These are phyloP conservation scores for Silybum marianum DNA, from an alignment of 129 eudicot genomes.

Conservation along the genomic window DNA sequence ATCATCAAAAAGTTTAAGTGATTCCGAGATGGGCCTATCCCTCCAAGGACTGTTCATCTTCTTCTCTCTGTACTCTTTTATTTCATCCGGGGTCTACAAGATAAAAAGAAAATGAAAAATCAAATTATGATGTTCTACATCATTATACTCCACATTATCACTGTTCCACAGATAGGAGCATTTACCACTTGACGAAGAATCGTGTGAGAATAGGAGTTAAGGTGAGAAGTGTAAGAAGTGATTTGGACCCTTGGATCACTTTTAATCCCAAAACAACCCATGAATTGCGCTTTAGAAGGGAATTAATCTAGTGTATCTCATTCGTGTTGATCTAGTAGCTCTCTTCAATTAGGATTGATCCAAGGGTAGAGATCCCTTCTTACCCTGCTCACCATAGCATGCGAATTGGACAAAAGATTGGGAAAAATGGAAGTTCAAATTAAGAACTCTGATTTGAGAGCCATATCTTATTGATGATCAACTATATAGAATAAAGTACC, in stretches of 20 bases:
- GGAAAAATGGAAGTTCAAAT: background rate
- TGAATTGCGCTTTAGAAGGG: too few relatives aligned
- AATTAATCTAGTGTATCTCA: too few relatives aligned
- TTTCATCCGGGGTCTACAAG: conserved; percentile 74
- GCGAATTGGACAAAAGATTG: background rate
- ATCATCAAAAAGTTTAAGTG: conserved; percentile 77
- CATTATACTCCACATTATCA: background rate
- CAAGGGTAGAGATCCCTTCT: too few relatives aligned
- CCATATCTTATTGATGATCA: background rate
- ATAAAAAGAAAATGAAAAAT: conserved; percentile 10
- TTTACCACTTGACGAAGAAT: background rate
- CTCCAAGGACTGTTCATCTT: conserved; percentile 98
- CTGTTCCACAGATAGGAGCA: background rate
- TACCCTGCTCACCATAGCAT: background rate
- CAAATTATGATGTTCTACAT: background rate
- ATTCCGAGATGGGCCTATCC: conserved; percentile 77
- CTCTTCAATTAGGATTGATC: too few relatives aligned
- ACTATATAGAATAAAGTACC: background rate
- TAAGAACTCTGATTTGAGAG: background rate
- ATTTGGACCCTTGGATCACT: too few relatives aligned
- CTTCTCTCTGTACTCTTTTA: conserved; percentile 84
- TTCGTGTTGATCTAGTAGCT: too few relatives aligned
- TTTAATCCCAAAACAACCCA: too few relatives aligned
- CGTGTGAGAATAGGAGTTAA: too few relatives aligned
- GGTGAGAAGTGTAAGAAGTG: too few relatives aligned